Evolutionary conservation across 768 basidiomycete species (phyloP).

Genomic region (Leccinum disarticulatum): DNA sequence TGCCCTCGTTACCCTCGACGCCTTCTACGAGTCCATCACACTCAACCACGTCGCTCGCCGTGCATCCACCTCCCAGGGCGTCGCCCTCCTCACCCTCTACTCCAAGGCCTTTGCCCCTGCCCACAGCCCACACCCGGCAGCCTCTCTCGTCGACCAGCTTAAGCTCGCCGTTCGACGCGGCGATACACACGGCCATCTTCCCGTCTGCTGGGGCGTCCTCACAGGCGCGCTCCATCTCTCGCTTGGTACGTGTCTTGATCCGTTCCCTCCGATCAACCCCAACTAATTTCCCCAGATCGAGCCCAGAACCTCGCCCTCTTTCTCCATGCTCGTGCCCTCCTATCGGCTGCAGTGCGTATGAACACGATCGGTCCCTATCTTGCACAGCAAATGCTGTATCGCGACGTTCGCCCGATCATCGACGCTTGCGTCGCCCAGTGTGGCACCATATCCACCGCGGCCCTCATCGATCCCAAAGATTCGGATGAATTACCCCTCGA

Average conservation of each 20-base stretch:
- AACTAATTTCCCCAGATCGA: conserved; percentile 52
- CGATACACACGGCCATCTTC: conserved; percentile 76
- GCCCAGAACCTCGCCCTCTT: conserved; percentile 88
- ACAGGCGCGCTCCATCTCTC: conserved; percentile 74
- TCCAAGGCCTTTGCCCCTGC: conserved; percentile 65
- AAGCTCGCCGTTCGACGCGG: conserved; percentile 68
- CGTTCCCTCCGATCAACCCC: background rate
- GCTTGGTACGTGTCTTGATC: conserved; percentile 48
- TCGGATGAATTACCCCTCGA: conserved; percentile 29
- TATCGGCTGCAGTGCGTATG: conserved; percentile 90
- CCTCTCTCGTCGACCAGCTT: conserved; percentile 58
- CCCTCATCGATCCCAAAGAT: conserved; percentile 25
- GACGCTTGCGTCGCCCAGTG: conserved; percentile 49
- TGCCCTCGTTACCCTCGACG: conserved; percentile 59
- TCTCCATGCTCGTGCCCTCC: conserved; percentile 83
- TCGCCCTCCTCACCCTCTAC: conserved; percentile 87
- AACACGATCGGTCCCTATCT: conserved; percentile 93
- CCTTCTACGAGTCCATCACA: conserved; percentile 79
- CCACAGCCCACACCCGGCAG: conserved; percentile 13
- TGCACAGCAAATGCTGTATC: conserved; percentile 83
- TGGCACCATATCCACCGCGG: conserved; percentile 48
- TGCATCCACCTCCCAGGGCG: conserved; percentile 89
- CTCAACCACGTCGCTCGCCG: conserved; percentile 87
- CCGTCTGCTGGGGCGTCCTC: conserved; percentile 88
- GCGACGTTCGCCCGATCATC: conserved; percentile 67